Base-by-base conservation (phyloP, 1,284 basidiomycete species). In the Boletus sp. region DNA sequence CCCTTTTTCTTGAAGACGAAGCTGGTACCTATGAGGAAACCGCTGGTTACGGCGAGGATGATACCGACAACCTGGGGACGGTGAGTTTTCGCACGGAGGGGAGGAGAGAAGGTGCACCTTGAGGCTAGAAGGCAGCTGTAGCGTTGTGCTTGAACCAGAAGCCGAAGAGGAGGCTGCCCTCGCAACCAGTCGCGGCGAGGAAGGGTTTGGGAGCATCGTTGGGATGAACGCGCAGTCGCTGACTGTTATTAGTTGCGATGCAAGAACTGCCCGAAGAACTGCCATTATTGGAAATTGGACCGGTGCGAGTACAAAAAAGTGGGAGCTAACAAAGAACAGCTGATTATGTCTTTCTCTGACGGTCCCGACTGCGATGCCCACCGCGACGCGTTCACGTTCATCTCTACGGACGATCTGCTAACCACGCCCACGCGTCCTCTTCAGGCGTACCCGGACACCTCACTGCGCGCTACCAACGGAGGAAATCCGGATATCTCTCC, bases 1-100 rank as follows among this genome's bases (percentile, higher is more conserved):
- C 93, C 94, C 71, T 92, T 96, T 83, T 98, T 99, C 84, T 99
- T 99, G 80, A 99, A 85, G 18, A 94, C 92, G 74, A 94, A 96
- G 67, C 89, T 91, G n/a, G 88, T 82, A 7, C 96, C 96, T 65
- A 98, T 98, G 64, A 99, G 86, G 27, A 96, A 45, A 24, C 96
- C 96, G 67, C 88, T 92, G 20, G 77, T 75, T 51, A 98, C 78
- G 22, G 96, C 95, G 42, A 98, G 84, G 56, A 91, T 78, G 61
- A 98, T 84, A 24, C 89, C 88, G 62, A 91, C 82, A 68, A 89
- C 64, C 88, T 88, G 63, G n/a, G 5, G 18, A 29, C 8, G 27
- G 24, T 57, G 49, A 61, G 55, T 29, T 41, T 45, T n/a, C 4
- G 56, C 35, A 6, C 27, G 48, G 33, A 29, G 33, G 16, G 0